Base-by-base conservation (phyloP, 2,329 filamentous ascomycete species). In the Cladosporium sp. region DNA sequence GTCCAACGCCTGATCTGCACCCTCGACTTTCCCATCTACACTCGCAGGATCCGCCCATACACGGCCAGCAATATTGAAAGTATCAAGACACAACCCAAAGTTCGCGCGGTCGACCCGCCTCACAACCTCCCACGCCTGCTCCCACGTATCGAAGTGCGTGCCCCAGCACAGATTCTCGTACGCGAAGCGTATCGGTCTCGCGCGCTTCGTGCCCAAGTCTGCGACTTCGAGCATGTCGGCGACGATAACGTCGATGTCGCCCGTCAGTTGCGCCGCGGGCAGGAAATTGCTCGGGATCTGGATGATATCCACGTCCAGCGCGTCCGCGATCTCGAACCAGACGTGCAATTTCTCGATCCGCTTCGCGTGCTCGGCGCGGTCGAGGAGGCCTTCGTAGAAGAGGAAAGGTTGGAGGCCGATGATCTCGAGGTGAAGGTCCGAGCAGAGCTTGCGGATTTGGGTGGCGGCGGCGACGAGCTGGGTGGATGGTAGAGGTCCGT, bases 121-220 rank as follows among this genome's bases (percentile, higher is more conserved):
- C 0, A 93, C 86, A 1, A 92, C 80, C 7, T 88, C 85, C 88
- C 89, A 94, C 69, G 84, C 86, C 11, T 80, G 78, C 74, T 93
- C 90, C 91, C 91, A 94, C 0, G 82, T 87, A 73, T 91, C 83
- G 65, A 88, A 80, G 61, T 86, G 83, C 0, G 89, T 92, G 11
- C 89, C 90, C 86, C 88, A 94, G 70, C 85, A 87, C 3, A 94
- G 80, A 10, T 86, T 86, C 76, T 95, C 91, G 74, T 91, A 93
- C 0, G 88, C 88, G 70, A 92, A 91, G 10, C 86, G 82, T 21
- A 93, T 83, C 0, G 80, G 79, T 3, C n/a, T 21, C 2, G n/a
- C 7, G 12, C 31, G 6, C 3, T 21, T 3, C 0, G 85, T 80
- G 0, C 89, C 91, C 66, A 92, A 78, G 65, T 93, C 89, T 0